Base-by-base conservation (phyloP, 495 filamentous ascomycete species). In the Pyrenopolyporus hunteri region DNA sequence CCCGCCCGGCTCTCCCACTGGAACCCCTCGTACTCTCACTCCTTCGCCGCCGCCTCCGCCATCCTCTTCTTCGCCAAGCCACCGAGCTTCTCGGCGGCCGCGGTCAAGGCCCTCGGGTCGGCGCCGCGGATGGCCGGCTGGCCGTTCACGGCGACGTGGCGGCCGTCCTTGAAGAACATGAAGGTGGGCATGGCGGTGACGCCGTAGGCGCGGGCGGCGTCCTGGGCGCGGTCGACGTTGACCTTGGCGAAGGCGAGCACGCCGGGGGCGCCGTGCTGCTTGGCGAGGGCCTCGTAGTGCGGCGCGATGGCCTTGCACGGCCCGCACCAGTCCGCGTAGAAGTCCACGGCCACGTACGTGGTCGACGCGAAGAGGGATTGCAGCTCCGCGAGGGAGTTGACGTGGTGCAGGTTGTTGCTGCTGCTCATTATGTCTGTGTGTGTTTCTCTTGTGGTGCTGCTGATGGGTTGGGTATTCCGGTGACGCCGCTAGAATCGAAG, bases 181-280 rank as follows among this genome's bases (percentile, higher is more conserved):
- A 97, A 95, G 33, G 90, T 91, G 0, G 92, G 92, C 82, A 91
- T 86, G 25, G 85, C 86, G 51, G 68, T 66, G 23, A 87, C 69
- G 36, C 72, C 71, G 58, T 80, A 81, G 33, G 67, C 58, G 14
- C 70, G 29, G 6, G 83, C 78, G 26, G 82, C 63, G 14, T 82
- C 82, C 58, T 76, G 70, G 35, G 74, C 74, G 25, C 59, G 57
- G 61, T 87, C 85, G 19, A 86, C 80, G 73, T 87, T 75, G 55
- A 85, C 80, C 67, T 87, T 86, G 35, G 74, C 79, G 59, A 87
- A 87, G 23, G 75, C 79, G n/a, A 86, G 72, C 23, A 71, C 63
- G 6, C 69, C 68, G 0, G 76, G 67, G 14, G 71, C 67, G 6
- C 68, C 59, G 68, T 84, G 76, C 36, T 71, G 63, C 19, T 64